phyloP scores from a whole-genome alignment of 192 early-diverging fungal species.

The Rhizophagus sp. region DNA sequence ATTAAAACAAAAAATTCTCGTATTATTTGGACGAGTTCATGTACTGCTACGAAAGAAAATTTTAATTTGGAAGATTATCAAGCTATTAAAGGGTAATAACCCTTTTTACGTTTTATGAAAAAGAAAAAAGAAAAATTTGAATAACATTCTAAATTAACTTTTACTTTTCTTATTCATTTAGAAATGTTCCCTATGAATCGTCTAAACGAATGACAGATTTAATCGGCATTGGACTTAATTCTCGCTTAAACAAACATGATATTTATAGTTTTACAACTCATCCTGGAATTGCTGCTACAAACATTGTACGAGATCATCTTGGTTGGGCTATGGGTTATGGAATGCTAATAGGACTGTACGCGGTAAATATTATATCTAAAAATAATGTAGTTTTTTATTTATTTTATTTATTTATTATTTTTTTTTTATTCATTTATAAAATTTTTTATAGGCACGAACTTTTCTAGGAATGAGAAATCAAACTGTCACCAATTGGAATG shows the following conservation, averaged over 20 bases:
- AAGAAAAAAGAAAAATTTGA: background rate
- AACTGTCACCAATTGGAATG: conserved; percentile 47
- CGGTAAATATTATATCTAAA: conserved; percentile 10
- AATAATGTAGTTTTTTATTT: background rate
- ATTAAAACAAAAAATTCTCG: conserved; percentile 41
- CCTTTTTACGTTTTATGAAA: background rate
- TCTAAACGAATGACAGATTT: conserved; percentile 59
- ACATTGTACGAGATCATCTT: conserved; percentile 21
- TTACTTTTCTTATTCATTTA: background rate
- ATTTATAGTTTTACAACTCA: conserved; percentile 51
- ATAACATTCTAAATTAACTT: background rate
- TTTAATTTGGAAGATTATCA: conserved; percentile 54
- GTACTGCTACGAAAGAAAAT: conserved; percentile 36
- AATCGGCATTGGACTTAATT: conserved; percentile 41
- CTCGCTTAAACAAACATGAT: conserved; percentile 24
- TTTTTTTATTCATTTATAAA: background rate
- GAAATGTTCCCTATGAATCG: conserved; percentile 51
- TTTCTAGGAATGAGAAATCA: conserved; percentile 44
- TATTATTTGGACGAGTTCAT: conserved; percentile 59
- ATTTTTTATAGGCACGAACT: conserved; percentile 37
- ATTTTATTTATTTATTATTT: too few species aligned
- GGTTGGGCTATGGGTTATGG: background rate
- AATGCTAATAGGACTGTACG: background rate
- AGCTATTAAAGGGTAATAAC: conserved; percentile 41
- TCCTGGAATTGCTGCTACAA: conserved; percentile 56